Evolutionary conservation across 768 basidiomycete genomes (phyloP).

Genomic region (Lactarius indigo): DNA sequence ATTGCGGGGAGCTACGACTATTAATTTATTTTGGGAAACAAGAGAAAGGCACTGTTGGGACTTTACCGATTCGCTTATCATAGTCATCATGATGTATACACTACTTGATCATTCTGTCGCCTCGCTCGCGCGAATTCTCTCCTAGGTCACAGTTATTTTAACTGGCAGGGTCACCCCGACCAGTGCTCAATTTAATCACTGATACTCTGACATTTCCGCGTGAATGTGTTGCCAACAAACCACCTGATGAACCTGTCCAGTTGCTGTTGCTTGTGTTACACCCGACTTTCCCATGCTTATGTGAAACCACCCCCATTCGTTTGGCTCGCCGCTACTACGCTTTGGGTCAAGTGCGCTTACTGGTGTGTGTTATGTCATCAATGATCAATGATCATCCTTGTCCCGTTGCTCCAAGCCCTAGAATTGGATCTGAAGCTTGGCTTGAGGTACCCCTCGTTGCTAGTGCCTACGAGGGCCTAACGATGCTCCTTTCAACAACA

Average conservation of each 20-base stretch:
- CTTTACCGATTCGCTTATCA: too few species aligned
- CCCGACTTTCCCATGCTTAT: neutral
- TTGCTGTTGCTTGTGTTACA: neutral
- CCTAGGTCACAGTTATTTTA: too few species aligned
- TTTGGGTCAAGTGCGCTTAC: neutral
- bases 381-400: neutral
- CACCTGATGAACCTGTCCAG: neutral
- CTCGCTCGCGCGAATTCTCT: too few species aligned
- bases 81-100: too few species aligned
- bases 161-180: too few species aligned
- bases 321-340: neutral
- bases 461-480: neutral
- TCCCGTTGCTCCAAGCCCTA: neutral
- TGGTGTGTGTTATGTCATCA: neutral
- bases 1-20: too few species aligned
- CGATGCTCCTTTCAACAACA: neutral
- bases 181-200: too few species aligned
- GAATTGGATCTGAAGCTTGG: neutral
- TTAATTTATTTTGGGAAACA: too few species aligned
- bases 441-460: constrained; percentile 3
- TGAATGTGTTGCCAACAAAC: neutral
- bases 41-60: too few species aligned
- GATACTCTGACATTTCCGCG: too few species aligned
- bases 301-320: neutral
- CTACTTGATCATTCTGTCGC: too few species aligned